phyloP scores from a whole-genome alignment of 2,329 filamentous ascomycete genomes.

The Tolypocladium album region DNA sequence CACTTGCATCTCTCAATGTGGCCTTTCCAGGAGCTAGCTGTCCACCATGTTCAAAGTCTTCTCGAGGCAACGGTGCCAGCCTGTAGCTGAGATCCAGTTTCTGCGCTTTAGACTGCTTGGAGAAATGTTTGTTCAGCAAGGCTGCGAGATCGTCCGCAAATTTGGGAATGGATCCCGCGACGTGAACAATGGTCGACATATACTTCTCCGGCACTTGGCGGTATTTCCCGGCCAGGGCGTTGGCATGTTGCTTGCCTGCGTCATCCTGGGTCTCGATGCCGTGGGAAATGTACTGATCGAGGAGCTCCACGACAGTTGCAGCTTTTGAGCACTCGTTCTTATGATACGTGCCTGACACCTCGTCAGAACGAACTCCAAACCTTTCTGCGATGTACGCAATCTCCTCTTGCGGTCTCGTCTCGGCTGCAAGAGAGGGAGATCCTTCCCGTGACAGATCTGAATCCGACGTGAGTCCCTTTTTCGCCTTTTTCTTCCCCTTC shows the following conservation, averaged over 20 bases:
- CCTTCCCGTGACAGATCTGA: constrained; percentile 8
- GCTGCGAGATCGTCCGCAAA: constrained; percentile 29
- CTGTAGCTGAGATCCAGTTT: constrained; percentile 27
- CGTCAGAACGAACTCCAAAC: constrained; percentile 27
- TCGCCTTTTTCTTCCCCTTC: constrained; percentile 27
- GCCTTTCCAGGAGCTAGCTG: neutral
- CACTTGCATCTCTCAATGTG: neutral
- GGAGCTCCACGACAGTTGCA: constrained; percentile 27
- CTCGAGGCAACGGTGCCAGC: constrained; percentile 20
- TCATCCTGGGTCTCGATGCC: constrained; percentile 21
- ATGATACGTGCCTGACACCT: constrained; percentile 29
- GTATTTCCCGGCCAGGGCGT: constrained; percentile 25
- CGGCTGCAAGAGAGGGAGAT: constrained; percentile 8
- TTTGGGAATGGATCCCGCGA: constrained; percentile 21
- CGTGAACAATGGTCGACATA: constrained; percentile 29
- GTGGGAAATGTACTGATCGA: constrained; percentile 30
- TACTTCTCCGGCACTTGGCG: constrained; percentile 32
- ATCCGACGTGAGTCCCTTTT: constrained; percentile 10
- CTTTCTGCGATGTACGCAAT: constrained; percentile 33
- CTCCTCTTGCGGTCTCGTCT: constrained; percentile 26
- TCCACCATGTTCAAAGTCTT: constrained; percentile 6
- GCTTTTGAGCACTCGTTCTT: constrained; percentile 26
- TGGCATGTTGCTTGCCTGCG: constrained; percentile 16
- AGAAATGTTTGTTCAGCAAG: constrained; percentile 29
- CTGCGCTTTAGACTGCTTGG: constrained; percentile 24